Conservation (phyloP, 768 basidiomycete genomes). For the Trametes villosa region DNA sequence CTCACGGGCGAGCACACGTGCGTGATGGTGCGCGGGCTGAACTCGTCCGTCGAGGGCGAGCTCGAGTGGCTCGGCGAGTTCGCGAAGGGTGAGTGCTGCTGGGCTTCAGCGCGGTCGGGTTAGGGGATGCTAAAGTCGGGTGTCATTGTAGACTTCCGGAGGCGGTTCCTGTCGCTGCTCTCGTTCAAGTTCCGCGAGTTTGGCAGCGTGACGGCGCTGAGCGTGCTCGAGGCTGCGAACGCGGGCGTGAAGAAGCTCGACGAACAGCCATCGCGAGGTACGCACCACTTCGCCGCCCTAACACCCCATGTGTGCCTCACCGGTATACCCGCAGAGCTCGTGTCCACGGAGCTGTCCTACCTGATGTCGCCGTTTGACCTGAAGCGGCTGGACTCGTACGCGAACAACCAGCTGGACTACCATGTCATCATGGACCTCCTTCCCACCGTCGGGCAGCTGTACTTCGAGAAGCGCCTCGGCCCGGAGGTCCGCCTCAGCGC, state of each 20-base stretch:
- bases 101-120: no score
- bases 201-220: slow-evolving; percentile 83
- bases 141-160: slow-evolving; percentile 77
- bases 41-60: slow-evolving; percentile 62
- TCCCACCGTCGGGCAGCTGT: slow-evolving; percentile 78
- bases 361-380: slow-evolving; percentile 90
- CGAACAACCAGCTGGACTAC: slow-evolving; percentile 95
- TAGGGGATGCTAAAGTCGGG: not conserved
- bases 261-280: slow-evolving; percentile 44
- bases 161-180: slow-evolving; percentile 84
- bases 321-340: slow-evolving; percentile 46
- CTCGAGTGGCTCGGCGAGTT: slow-evolving; percentile 90
- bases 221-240: slow-evolving; percentile 85
- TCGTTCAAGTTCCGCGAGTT: slow-evolving; percentile 97
- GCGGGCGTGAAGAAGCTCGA: slow-evolving; percentile 55
- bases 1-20: slow-evolving; percentile 97
- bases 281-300: slow-evolving; percentile 2
- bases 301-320: not conserved
- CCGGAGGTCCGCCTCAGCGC: slow-evolving; percentile 74
- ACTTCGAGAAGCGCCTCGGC: slow-evolving; percentile 77
- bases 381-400: slow-evolving; percentile 94
- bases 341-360: slow-evolving; percentile 57
- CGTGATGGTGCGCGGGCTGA: slow-evolving; percentile 90
- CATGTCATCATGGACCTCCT: slow-evolving; percentile 94
- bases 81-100: slow-evolving; percentile 69